Base-by-base conservation (phyloP, 768 basidiomycete species). In the Amanita jacksonii region DNA sequence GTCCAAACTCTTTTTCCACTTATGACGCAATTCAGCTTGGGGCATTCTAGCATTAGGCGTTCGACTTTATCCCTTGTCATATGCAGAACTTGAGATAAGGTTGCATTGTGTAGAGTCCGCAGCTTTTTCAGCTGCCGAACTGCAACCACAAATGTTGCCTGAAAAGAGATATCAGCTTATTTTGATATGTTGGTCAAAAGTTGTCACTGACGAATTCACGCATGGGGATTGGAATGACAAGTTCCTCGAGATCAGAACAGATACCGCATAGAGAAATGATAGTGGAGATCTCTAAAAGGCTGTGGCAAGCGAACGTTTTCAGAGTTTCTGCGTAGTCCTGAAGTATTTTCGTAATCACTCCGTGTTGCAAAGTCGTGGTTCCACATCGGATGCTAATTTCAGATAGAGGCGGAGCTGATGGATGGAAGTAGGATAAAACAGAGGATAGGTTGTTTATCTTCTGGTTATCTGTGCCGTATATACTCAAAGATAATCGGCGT, bases 1-100 rank as follows among this genome's bases (percentile, higher is more conserved):
- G 62, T 73, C 78, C 79, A 81, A 8, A 72, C 54, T 30, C 76
- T 63, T 13, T 67, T 65, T 46, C 69, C 70, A 15, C 67, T 70
- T 9, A 77, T 61, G 33, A 81, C 61, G 43, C 63, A 72, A 34
- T 57, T 60, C 35, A 83, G 57, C 16, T 51, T 62, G 2, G n/a
- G 22, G 19, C 43, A 44, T 19, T 20, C 24, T 4, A 23, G 25
- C n/a, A 44, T 25, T 19, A 44, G 19, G 10, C 10, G 43, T 24
- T 4, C 19, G 24, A 67, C 66, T 24, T 63, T 65, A 8, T 64
- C 61, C 20, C 34, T 35, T 28, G 34, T 44, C 19, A 36, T 6
- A 36, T 36, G 23, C 18, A 24, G 18, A 10, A 18, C 20, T 5
- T 2, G 12, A 4, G 16, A 22, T 13, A 10, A 8, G n/a, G 33